Percentiles rank a stretch among this genome's conserved stretches.
Evolutionary conservation across 345 rosid species (phyloP).

Genomic region (Triadica sebifera): DNA sequence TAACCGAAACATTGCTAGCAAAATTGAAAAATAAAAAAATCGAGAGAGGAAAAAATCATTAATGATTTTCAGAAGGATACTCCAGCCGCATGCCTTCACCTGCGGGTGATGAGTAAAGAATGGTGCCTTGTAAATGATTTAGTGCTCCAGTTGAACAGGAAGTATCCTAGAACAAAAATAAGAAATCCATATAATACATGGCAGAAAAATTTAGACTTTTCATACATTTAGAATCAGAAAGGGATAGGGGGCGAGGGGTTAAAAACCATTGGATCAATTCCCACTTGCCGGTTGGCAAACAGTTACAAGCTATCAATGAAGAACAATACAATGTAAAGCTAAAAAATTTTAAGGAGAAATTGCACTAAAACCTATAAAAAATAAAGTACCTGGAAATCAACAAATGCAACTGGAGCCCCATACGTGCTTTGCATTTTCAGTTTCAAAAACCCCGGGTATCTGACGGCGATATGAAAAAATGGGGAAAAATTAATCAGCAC

Average conservation of each 20-base stretch:
- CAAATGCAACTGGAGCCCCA: slow-evolving; percentile 83
- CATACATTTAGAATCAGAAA: neutral
- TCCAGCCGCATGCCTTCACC: slow-evolving; percentile 78
- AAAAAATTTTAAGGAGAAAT: neutral
- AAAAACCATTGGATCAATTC: neutral
- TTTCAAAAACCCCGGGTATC: slow-evolving; percentile 79
- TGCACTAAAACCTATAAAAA: neutral
- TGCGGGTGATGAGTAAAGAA: slow-evolving; percentile 63
- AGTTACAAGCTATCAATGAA: no score
- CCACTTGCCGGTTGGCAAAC: neutral
- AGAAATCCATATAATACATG: no score
- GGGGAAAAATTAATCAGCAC: neutral
- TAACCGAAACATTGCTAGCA: slow-evolving; percentile 38
- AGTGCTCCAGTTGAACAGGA: slow-evolving; percentile 69
- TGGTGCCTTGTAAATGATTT: slow-evolving; percentile 67
- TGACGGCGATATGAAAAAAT: slow-evolving; percentile 19
- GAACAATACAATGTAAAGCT: neutral
- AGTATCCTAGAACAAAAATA: slow-evolving; percentile 50
- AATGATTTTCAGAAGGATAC: slow-evolving; percentile 58
- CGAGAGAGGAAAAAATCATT: neutral
- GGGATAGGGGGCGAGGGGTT: neutral
- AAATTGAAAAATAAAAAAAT: no score
- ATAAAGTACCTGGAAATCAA: slow-evolving; percentile 72
- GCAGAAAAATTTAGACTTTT: no score
- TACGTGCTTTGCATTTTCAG: slow-evolving; percentile 79